phyloP scores from a whole-genome alignment of 139 green algal genomes.

The Choricystis sp. region DNA sequence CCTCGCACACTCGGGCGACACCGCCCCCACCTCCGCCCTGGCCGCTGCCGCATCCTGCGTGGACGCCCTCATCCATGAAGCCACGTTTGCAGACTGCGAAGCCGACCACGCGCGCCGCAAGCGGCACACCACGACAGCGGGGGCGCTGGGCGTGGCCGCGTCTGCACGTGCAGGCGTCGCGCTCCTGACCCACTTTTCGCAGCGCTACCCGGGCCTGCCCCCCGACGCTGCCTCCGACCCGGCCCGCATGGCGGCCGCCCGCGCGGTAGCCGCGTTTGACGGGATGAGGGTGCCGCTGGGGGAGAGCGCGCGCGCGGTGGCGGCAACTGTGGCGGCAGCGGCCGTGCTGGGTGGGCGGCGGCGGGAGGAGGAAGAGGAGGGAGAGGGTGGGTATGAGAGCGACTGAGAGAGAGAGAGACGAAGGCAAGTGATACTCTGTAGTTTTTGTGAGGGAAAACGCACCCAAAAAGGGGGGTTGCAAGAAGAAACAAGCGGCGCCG shows the following conservation, averaged over 20 bases:
- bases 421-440: neutral
- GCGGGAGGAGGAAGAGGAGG: neutral
- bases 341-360: conserved; percentile 5
- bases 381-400: neutral
- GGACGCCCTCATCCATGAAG: conserved; percentile 42
- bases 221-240: neutral
- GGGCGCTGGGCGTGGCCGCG: conserved; percentile 39
- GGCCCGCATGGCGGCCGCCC: neutral
- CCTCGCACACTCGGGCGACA: conserved; percentile 63
- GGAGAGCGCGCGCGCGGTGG: conserved; percentile 5
- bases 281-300: conserved; percentile 34
- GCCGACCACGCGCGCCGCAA: conserved; percentile 32
- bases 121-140: conserved; percentile 53
- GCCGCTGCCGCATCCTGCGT: conserved; percentile 6
- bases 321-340: conserved; percentile 13
- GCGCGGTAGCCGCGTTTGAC: conserved; percentile 32
- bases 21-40: conserved; percentile 12
- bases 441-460: no score
- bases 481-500: no score
- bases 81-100: conserved; percentile 36
- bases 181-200: conserved; percentile 50
- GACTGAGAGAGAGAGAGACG: neutral
- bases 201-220: conserved; percentile 39
- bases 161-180: conserved; percentile 15
- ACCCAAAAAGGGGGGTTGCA: no score